phyloP scores from a whole-genome alignment of 352 stramenopile genomes.

The Phytophthora vignae region DNA sequence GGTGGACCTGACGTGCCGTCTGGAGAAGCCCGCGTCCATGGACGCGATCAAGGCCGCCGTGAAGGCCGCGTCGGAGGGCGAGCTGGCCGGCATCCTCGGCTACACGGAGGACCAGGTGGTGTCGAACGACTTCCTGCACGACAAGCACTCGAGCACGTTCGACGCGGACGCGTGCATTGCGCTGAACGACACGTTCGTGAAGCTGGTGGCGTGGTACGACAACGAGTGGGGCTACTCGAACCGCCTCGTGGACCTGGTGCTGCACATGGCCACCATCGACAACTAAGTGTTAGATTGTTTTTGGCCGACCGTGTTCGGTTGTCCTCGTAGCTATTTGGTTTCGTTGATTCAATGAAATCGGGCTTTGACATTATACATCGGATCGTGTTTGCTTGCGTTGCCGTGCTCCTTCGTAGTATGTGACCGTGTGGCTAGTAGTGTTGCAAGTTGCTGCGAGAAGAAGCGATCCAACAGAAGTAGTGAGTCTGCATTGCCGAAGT shows the following conservation, averaged over 20 bases:
- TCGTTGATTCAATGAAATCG: not conserved
- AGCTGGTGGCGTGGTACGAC: slow-evolving; percentile 99
- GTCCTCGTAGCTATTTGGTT: not conserved
- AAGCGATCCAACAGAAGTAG: too few relatives aligned
- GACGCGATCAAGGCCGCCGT: slow-evolving; percentile 98
- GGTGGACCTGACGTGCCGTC: slow-evolving; percentile 87
- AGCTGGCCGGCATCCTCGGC: slow-evolving; percentile 97
- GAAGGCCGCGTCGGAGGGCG: slow-evolving; percentile 93
- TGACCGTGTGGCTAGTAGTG: too few relatives aligned
- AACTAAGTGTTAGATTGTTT: not conserved
- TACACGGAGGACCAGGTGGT: slow-evolving; percentile 98
- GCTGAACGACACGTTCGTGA: slow-evolving; percentile 98
- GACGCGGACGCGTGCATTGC: slow-evolving; percentile 40
- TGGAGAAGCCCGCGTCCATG: slow-evolving; percentile 93
- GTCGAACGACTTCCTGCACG: slow-evolving; percentile 97
- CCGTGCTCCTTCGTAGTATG: too few relatives aligned
- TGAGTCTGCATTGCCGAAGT: too few relatives aligned
- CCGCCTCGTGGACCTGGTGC: slow-evolving; percentile 97
- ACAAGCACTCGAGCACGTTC: slow-evolving; percentile 72
- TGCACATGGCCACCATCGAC: slow-evolving; percentile 83
- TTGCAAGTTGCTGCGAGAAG: too few relatives aligned
- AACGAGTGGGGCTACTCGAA: slow-evolving; percentile 99
- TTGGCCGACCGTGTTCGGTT: not conserved
- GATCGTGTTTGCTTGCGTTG: too few relatives aligned
- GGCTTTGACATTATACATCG: not conserved